Evolutionary conservation across 1,139 yeast genomes (phyloP).

Genomic region (Kodamaea plutei): DNA sequence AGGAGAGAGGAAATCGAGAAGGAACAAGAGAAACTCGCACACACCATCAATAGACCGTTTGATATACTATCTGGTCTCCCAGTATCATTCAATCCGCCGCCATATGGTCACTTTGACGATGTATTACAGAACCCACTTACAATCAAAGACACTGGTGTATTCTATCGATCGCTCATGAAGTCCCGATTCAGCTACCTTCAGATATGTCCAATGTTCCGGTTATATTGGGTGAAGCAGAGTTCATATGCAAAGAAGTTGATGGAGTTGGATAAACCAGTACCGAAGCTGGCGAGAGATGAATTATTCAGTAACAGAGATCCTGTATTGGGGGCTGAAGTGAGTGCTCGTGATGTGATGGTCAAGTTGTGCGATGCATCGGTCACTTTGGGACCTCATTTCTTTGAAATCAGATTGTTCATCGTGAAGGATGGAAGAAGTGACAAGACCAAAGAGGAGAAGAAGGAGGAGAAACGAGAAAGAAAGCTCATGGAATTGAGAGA

Average conservation of each 20-base stretch:
- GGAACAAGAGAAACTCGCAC: slow-evolving; percentile 41
- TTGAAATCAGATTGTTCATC: slow-evolving; percentile 73
- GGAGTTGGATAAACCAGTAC: slow-evolving; percentile 30
- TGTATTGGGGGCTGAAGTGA: slow-evolving; percentile 42
- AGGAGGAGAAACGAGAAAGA: slow-evolving; percentile 7
- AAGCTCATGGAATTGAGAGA: slow-evolving; percentile 4
- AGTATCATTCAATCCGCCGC: slow-evolving; percentile 58
- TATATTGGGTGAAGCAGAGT: slow-evolving; percentile 72
- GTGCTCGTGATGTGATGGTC: slow-evolving; percentile 83
- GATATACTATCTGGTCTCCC: slow-evolving; percentile 70
- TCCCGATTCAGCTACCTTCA: slow-evolving; percentile 72
- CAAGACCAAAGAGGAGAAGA: slow-evolving; percentile 24
- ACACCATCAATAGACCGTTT: slow-evolving; percentile 56
- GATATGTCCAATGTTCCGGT: slow-evolving; percentile 67
- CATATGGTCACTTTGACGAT: slow-evolving; percentile 46
- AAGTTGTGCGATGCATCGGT: slow-evolving; percentile 75
- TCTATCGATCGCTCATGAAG: slow-evolving; percentile 66
- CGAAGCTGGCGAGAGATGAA: slow-evolving; percentile 23
- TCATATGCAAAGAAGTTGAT: slow-evolving; percentile 42
- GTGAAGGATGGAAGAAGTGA: slow-evolving; percentile 67
- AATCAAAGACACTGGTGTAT: slow-evolving; percentile 67
- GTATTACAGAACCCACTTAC: slow-evolving; percentile 63
- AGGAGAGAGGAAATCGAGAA: slow-evolving; percentile 46
- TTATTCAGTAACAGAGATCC: slow-evolving; percentile 32
- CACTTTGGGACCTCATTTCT: slow-evolving; percentile 77